A percentile compares a stretch with the other conserved stretches of the same genome.
These are phyloP conservation scores for Pythium inflatum DNA, from an alignment of 352 stramenopile genomes.

Conservation along the genomic window DNA sequence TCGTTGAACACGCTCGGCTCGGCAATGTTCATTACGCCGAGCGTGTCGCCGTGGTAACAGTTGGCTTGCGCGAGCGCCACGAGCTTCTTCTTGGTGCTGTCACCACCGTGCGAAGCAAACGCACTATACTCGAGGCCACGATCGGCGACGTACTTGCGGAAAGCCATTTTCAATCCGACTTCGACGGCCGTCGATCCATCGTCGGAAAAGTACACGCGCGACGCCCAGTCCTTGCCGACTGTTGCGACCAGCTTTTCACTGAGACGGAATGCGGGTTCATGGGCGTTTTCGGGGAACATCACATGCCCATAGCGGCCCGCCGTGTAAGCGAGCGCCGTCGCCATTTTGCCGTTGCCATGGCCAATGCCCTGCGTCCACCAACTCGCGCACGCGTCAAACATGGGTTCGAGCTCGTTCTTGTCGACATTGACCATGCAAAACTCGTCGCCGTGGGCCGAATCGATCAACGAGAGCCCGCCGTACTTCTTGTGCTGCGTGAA, in stretches of 20 bases:
- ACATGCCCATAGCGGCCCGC: constrained; percentile 91
- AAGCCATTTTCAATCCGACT: constrained; percentile 92
- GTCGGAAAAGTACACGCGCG: constrained; percentile 91
- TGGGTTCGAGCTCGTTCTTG: constrained; percentile 59
- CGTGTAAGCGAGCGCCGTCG: constrained; percentile 85
- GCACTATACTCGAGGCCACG: constrained; percentile 64
- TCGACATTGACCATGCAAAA: constrained; percentile 64
- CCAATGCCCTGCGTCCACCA: constrained; percentile 94
- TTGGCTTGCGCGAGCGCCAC: constrained; percentile 86
- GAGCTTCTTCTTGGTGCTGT: constrained; percentile 48
- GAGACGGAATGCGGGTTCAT: constrained; percentile 84
- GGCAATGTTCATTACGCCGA: constrained; percentile 91
- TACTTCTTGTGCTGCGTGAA: constrained; percentile 93
- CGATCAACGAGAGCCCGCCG: constrained; percentile 82
- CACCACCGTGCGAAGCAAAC: constrained; percentile 15
- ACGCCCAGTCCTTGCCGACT: constrained; percentile 83
- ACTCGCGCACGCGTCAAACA: constrained; percentile 91
- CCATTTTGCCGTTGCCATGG: constrained; percentile 89
- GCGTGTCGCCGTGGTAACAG: constrained; percentile 93
- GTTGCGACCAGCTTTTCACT: constrained; percentile 77
- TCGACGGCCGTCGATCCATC: constrained; percentile 92
- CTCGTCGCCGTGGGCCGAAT: constrained; percentile 90
- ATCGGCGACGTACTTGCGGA: constrained; percentile 82
- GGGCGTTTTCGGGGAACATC: constrained; percentile 92
- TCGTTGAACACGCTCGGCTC: constrained; percentile 92